Evolutionary conservation across 2,329 filamentous ascomycete genomes (phyloP), one percentile per base, ranked within the genome.

Genomic region (Diaporthe ampelina): DNA sequence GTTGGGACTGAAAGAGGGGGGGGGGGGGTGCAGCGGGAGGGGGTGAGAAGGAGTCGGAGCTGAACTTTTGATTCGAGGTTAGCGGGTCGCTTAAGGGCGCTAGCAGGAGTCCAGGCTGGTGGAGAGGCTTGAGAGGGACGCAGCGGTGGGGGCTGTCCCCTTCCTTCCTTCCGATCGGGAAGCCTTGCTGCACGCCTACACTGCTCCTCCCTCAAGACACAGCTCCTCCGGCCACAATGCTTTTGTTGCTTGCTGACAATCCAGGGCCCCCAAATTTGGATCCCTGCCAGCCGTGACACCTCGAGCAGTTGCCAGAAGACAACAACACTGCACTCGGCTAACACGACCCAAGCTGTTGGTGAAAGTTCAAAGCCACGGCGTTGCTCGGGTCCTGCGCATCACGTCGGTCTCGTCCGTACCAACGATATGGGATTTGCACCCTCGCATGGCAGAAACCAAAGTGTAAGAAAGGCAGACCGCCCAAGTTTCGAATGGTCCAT

Each of bases 381-480:
- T 32, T 69, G 48, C 21, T 45, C 48, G 65, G 48, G 43, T 37
- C 2, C 63, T 24, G 19, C 40, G 29, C 32, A 40, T n/a, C 17
- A 19, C 17, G 40, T 48, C 9, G 21, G 11, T 43, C 43, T 45
- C 45, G 10, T 8, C 13, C 37, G 2, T 10, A 37, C 2, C 37
- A 37, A 13, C 37, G 13, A 37, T 17, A 45, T 19, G 37, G 10
- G 43, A 26, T 29, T 21, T 32, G 37, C 35, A 26, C 17, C 40
- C 40, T 10, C 13, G 37, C 48, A 29, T 40, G 29, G 35, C 32
- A 43, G 43, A 37, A 69, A 40, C 26, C 50, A 40, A 75, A 75
- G 74, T 75, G 65, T 73, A 75, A 65, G 40, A 75, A 75, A 71
- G 74, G 40, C 69, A 40, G 43, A 17, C 65, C 29, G 29, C 29